Percentiles rank a stretch among this genome's conserved stretches.
Evolutionary conservation across 148 eudicot species (phyloP).

Genomic region (Rhododendron griersonianum): DNA sequence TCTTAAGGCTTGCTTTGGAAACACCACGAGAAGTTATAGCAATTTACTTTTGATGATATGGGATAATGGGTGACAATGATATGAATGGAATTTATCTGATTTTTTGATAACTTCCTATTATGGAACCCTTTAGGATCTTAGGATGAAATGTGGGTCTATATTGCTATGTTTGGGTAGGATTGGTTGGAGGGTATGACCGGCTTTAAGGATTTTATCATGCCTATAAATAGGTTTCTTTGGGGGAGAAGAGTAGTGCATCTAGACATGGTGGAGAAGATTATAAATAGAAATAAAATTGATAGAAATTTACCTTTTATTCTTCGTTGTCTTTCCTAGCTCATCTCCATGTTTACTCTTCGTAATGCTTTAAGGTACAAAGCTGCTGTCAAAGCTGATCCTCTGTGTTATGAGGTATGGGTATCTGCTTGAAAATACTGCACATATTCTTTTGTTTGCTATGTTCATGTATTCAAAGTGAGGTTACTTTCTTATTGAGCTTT

Average conservation of each 20-base stretch:
- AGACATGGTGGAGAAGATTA: not conserved
- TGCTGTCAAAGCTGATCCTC: constrained; percentile 91
- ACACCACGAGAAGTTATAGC: not conserved
- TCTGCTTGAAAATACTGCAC: not conserved
- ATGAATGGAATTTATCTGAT: not conserved
- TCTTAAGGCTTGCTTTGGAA: not conserved
- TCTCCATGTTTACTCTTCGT: not conserved
- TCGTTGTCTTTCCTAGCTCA: not conserved
- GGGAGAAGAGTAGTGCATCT: not conserved
- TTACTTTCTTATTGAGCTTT: constrained; percentile 3
- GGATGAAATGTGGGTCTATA: not conserved
- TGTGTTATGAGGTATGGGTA: constrained; percentile 84
- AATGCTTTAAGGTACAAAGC: constrained; percentile 73
- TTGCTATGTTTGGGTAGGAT: not conserved
- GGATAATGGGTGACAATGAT: not conserved
- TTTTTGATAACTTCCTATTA: not conserved
- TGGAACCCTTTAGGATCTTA: not conserved
- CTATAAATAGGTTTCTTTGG: not conserved
- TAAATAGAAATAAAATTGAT: not conserved
- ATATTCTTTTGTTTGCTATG: not conserved
- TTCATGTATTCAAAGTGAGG: not conserved
- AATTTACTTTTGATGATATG: not conserved
- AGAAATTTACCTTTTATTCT: not conserved
- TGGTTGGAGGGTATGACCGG: not conserved
- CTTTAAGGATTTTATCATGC: not conserved